These are phyloP conservation scores for Poa annua DNA, from an alignment of 176 grass and related monocot genomes.

Conservation along the genomic window DNA sequence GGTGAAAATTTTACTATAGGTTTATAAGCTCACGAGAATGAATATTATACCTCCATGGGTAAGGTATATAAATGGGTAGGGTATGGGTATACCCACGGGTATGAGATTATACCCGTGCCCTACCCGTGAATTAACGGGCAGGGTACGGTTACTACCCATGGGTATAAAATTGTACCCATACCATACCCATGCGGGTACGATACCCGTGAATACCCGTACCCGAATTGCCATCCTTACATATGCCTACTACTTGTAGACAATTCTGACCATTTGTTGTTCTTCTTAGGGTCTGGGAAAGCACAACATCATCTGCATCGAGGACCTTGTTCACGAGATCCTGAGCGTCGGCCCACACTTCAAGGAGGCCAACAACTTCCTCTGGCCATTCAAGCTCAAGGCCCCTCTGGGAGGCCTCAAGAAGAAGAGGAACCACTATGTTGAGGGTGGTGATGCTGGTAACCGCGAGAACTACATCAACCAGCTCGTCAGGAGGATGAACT, in stretches of 20 bases:
- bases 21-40: no score
- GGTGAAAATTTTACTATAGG: no score
- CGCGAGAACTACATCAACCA: constrained; percentile 85
- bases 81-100: no score
- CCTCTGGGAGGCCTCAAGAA: constrained; percentile 61
- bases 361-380: constrained; percentile 75
- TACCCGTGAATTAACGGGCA: no score
- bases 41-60: no score
- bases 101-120: no score
- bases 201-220: no score
- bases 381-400: constrained; percentile 81
- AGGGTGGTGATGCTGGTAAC: constrained; percentile 72
- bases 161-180: no score
- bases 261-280: background rate
- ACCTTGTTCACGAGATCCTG: constrained; percentile 72
- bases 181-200: no score
- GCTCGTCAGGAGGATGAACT: constrained; percentile 72
- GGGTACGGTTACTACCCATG: no score
- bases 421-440: constrained; percentile 69
- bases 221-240: no score
- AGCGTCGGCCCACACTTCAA: constrained; percentile 71
- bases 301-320: constrained; percentile 71
- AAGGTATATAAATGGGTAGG: no score
- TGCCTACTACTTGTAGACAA: background rate
- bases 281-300: constrained; percentile 62